Evolutionary conservation across 306 rosid genomes (phyloP), one percentile per base, ranked within the genome.

Genomic region (Delonix regia): DNA sequence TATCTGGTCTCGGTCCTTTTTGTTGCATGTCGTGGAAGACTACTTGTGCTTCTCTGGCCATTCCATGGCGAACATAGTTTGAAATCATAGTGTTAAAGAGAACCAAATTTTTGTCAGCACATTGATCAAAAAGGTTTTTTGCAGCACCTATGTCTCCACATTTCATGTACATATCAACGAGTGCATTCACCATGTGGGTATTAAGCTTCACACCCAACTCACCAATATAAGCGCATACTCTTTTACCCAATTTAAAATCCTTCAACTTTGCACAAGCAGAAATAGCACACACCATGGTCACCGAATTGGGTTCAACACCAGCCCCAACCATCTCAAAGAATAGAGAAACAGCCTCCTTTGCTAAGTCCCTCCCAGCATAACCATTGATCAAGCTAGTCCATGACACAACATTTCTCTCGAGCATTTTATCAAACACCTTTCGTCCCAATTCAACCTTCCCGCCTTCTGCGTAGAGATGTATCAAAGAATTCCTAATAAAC

Each of bases 321-420:
- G 65, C 78, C 51, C 68, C 87, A 63, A 91, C 85, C 96, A 94
- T 94, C 76, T 86, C 86, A 72, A 87, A 91, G 82, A 88, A 94
- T 74, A 91, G 84, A 74, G 89, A 83, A 73, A 87, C 89, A 51
- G 89, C 96, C 80, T 85, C 91, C 71, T 83, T 87, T 6, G 86
- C 78, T 59, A 44, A 60, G 48, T 74, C 82, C 71, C 81, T 75
- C 75, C 91, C 82, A 47, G 84, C 85, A 83, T 90, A 90, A 4
- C 97, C 97, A 80, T 90, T 90, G 67, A 90, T 94, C 88, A 94
- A 86, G 76, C 91, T 89, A 76, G 96, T 94, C 98, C 96, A 92
- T 15, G 94, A 92, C 86, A 92, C 91, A 24, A 86, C 97, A 76
- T 90, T 92, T 88, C 97, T 90, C 0, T 89, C 86, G 68, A 47